Evolutionary conservation across 345 rosid genomes (phyloP), one percentile per base, ranked within the genome.

Genomic region (Eutrema yunnanense): DNA sequence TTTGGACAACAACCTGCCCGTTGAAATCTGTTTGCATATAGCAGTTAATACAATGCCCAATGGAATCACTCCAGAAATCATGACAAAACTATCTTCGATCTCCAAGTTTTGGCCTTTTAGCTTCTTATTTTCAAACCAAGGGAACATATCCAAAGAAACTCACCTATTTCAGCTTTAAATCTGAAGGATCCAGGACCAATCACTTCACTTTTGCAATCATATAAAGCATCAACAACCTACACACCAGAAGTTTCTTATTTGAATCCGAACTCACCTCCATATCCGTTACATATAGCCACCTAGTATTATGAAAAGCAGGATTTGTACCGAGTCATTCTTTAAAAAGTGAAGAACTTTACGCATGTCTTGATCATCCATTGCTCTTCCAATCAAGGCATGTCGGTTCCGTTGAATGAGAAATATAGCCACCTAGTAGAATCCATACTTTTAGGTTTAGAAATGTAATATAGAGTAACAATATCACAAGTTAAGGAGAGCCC

Each of bases 151-250:
- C 37, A 73, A 41, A 70, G 75, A 75, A 71, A 56, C 63, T 76
- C 71, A 94, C 98, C 98, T 75, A 94, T 94, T 79, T 94, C 98
- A 56, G 98, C 98, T 84, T 94, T 94, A 69, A 94, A 94, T 83
- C 98, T 84, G 76, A 88, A 94, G 84, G 88, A 94, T 50, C 98
- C 98, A 72, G 98, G 98, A 62, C 97, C 98, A 81, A 94, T 94
- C 76, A 94, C 98, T 86, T 94, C 97, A 34, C 98, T 94, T 83
- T 94, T 94, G 85, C 98, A 94, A 82, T 94, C 98, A 72, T 94
- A 94, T 65, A 94, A 46, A 67, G 98, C 65, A 86, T 94, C 98
- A 62, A 94, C 97, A 74, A 84, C 98, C 98, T 94, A 73, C 71
- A 81, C 65, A 56, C 29, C 56, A 78, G 56, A 65, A 61, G 27